Evolutionary conservation across 768 basidiomycete genomes (phyloP).

Genomic region (Amylocystis lapponica): DNA sequence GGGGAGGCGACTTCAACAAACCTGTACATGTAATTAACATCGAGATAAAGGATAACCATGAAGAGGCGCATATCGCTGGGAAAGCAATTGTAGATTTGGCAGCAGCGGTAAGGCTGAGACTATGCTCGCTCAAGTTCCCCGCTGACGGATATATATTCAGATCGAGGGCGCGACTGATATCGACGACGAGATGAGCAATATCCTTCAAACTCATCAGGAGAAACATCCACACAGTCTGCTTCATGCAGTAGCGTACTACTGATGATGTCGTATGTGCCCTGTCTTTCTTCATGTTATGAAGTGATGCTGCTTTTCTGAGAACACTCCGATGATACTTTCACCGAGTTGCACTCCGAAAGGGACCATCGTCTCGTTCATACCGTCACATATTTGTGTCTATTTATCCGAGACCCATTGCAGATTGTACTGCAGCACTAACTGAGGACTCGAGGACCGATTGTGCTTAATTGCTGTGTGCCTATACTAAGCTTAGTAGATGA

Average conservation of each 20-base stretch:
- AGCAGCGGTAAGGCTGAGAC: slow-evolving; percentile 58
- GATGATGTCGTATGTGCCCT: slow-evolving; percentile 13
- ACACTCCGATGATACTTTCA: too few relatives aligned
- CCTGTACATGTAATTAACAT: slow-evolving; percentile 96
- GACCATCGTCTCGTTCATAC: too few relatives aligned
- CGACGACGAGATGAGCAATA: slow-evolving; percentile 85
- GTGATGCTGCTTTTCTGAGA: too few relatives aligned
- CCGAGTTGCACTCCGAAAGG: too few relatives aligned
- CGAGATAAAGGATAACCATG: slow-evolving; percentile 98
- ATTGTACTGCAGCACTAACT: too few relatives aligned
- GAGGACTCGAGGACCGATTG: too few relatives aligned
- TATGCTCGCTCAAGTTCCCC: neutral
- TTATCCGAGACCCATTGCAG: too few relatives aligned
- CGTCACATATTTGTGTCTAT: too few relatives aligned
- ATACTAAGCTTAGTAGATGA: too few relatives aligned
- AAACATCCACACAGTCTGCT: slow-evolving; percentile 89
- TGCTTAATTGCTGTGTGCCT: too few relatives aligned
- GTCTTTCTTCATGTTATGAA: too few relatives aligned
- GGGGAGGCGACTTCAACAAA: slow-evolving; percentile 89
- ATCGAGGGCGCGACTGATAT: slow-evolving; percentile 83
- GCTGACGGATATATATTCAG: slow-evolving; percentile 33
- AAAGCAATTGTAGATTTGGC: slow-evolving; percentile 92
- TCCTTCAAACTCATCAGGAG: slow-evolving; percentile 80
- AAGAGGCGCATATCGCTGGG: slow-evolving; percentile 95
- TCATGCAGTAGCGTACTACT: slow-evolving; percentile 92